A percentile compares a stretch with the other conserved stretches of the same genome.
Conservation (phyloP, 306 rosid species). For the Cucurbita ficifolia region DNA sequence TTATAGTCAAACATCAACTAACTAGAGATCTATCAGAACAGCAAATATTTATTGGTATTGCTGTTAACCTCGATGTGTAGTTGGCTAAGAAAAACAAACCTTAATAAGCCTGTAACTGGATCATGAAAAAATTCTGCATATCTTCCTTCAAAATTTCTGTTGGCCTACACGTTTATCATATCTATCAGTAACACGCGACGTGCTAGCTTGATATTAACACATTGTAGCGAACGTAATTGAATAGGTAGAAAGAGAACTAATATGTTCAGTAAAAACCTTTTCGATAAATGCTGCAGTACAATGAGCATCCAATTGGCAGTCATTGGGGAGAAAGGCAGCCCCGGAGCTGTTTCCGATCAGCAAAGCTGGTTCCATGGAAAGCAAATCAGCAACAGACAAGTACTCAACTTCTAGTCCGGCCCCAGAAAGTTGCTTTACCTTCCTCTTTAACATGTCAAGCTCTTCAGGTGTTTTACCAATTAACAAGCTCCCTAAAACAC, state of each 20-base stretch:
- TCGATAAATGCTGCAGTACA: conserved; percentile 39
- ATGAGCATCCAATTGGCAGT: conserved; percentile 78
- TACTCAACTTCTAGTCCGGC: conserved; percentile 65
- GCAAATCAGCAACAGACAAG: conserved; percentile 44
- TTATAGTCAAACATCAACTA: background rate
- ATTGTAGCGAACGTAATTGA: background rate
- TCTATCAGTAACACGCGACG: background rate
- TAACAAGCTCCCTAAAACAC: conserved; percentile 55
- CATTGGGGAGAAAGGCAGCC: conserved; percentile 74
- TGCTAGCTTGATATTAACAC: background rate
- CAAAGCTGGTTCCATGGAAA: conserved; percentile 54
- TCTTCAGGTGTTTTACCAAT: conserved; percentile 53
- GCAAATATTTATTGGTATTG: background rate
- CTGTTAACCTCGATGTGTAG: background rate
- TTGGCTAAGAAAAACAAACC: conserved; percentile 25
- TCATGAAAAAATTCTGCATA: conserved; percentile 68
- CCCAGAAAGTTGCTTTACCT: conserved; percentile 41
- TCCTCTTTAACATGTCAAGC: conserved; percentile 35
- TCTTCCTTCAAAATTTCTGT: conserved; percentile 57
- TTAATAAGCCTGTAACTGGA: conserved; percentile 53
- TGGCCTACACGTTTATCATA: conserved; percentile 31
- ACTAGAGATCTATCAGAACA: background rate
- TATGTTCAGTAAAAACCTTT: conserved; percentile 27
- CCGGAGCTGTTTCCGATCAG: conserved; percentile 37
- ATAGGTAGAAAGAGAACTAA: background rate